Evolutionary conservation across 805 yeast genomes (phyloP), one percentile per base, ranked within the genome.

Genomic region (Scheffersomyces amazonensis): DNA sequence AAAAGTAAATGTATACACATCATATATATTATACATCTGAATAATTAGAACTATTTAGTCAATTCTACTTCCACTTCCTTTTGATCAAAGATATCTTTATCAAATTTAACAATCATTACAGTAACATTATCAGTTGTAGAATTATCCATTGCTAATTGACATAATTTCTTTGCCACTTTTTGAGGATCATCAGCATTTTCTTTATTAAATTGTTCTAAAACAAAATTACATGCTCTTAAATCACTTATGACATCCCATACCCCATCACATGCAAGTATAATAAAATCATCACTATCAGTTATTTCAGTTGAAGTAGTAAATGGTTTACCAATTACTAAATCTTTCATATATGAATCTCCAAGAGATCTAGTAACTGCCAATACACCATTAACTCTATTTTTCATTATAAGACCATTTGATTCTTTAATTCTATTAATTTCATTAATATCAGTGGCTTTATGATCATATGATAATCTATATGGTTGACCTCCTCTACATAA

Each of bases 191-290:
- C 41, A 15, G 41, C 44, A 5, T 44, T 80, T 7, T 52, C 39
- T n/a, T 53, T 47, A 15, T 47, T 47, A 39, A 69, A 63, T 10
- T 76, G 64, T 29, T 73, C 71, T 34, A 71, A 67, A 4, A 87
- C 82, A 48, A 83, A 59, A 39, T 82, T 82, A 40, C 93, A 86
- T 0, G 98, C 98, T 39, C 78, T 76, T 46, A 79, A 84, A 56
- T 93, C 99, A 7, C 81, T 72, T 36, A 90, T 75, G 4, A 91
- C 97, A 59, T 91, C 99, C 98, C 98, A 91, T 9, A 91, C 66
- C 0, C 99, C 99, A 61, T 91, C 99, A 60, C 98, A 93, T 0
- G 97, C 98, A 42, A 91, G 66, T 35, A 91, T 89, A 53, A 91
- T 60, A 54, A 87, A 87, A 49, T 84, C 84, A 58, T 90, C 96